These are phyloP conservation scores for Coprinellus micaceus DNA, from an alignment of 768 basidiomycete species.

Conservation along the genomic window DNA sequence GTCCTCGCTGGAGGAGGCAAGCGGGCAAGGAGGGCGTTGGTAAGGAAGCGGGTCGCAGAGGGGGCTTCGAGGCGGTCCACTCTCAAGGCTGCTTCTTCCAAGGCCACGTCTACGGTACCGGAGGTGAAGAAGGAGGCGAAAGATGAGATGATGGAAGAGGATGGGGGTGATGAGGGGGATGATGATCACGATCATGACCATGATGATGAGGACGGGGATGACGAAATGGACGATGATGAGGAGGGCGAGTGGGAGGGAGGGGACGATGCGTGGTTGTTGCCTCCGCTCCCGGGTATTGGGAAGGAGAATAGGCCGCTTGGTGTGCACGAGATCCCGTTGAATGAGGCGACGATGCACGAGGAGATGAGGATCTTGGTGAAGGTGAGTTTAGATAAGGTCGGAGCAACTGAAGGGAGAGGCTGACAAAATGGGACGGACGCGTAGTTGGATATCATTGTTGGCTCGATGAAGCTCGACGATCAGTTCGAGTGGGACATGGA, in stretches of 20 bases:
- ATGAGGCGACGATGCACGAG: constrained; percentile 65
- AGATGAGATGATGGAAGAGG: constrained; percentile 11
- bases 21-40: constrained; percentile 12
- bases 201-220: constrained; percentile 22
- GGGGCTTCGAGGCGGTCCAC: background rate
- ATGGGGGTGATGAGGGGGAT: constrained; percentile 15
- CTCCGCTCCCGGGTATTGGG: constrained; percentile 4
- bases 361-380: constrained; percentile 92
- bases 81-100: too few species aligned
- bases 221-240: constrained; percentile 15
- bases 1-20: constrained; percentile 19
- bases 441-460: constrained; percentile 93
- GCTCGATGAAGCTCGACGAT: constrained; percentile 89
- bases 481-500: constrained; percentile 98
- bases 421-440: constrained; percentile 3
- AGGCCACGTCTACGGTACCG: background rate
- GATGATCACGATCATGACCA: constrained; percentile 24
- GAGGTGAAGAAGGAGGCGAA: constrained; percentile 1
- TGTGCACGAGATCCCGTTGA: constrained; percentile 61
- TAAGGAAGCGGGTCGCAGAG: constrained; percentile 24
- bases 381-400: constrained; percentile 56
- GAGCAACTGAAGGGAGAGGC: background rate
- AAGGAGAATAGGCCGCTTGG: constrained; percentile 39
- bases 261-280: constrained; percentile 29
- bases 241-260: constrained; percentile 18